Conservation (phyloP, 768 basidiomycete genomes). For the Calocera cornea region DNA sequence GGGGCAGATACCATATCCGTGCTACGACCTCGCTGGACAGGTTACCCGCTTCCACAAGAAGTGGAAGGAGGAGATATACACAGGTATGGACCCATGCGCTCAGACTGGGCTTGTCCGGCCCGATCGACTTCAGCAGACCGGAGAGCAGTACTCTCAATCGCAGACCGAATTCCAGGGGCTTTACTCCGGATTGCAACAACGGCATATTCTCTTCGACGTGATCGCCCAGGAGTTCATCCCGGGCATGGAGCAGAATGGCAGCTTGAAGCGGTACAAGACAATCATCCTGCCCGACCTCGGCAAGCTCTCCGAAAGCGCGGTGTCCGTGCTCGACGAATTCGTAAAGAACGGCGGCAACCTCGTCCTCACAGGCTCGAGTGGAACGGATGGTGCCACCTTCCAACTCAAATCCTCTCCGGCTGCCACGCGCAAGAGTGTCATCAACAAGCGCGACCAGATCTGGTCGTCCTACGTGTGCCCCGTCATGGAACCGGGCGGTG, state of each 20-base stretch:
- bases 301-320: background rate
- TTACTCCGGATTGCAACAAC: background rate
- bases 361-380: background rate
- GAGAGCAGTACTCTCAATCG: background rate
- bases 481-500: background rate
- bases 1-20: background rate
- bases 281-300: constrained; percentile 1
- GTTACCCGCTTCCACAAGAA: constrained; percentile 2
- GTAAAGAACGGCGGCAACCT: background rate
- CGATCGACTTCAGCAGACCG: background rate
- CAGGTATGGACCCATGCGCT: background rate
- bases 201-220: background rate
- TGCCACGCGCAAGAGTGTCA: background rate
- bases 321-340: background rate
- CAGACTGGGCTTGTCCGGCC: background rate
- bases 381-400: background rate
- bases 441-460: background rate
- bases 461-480: constrained; percentile 1
- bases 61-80: background rate
- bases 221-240: constrained; percentile 1
- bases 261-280: background rate
- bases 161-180: background rate
- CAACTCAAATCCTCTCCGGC: background rate
- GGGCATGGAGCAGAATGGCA: background rate
- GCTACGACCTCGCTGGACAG: background rate